Base-by-base conservation (phyloP, 495 filamentous ascomycete species). In the Lophiostoma macrostomum region DNA sequence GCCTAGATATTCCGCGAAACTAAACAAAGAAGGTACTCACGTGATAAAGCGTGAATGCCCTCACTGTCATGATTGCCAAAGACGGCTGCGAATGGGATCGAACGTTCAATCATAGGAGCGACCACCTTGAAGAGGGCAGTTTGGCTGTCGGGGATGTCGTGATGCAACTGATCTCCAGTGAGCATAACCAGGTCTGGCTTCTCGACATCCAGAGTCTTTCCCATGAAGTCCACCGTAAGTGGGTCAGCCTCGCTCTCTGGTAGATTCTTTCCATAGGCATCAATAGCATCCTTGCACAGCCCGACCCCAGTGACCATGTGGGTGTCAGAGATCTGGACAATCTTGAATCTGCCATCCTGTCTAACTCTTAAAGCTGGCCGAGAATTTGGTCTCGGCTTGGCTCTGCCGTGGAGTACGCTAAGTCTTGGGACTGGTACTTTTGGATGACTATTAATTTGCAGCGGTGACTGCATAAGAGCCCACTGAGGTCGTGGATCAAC, bases 41-140 rank as follows among this genome's bases (percentile, higher is more conserved):
- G 57, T 60, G 64, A 61, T 48, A 68, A 60, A 60, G 66, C 67
- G 51, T 67, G 50, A 38, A 34, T 56, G 56, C 67, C 67, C 58
- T 71, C 65, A 56, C 50, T 60, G 50, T 71, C 63, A 60, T 71
- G 67, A 63, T 69, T 71, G 56, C 67, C 67, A 61, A 69, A 69
- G 50, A 69, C 63, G 47, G 61, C 65, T 60, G 65, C 66, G 48
- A 63, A 71, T 56, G 67, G 68, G 31, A 68, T 66, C 35, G 58
- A 66, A 55, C 68, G 68, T 49, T 66, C 53, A 41, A 71, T 66
- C 31, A 71, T 54, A 63, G 63, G 67, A 46, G 59, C 60, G 64
- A 68, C 67, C 19, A 73, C 67, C 60, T 73, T 73, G 46, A 73
- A 71, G 30, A 73, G 64, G 38, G 68, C 50, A 58, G 69, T 63